These are phyloP conservation scores for Claviceps paspali DNA, from an alignment of 2,329 filamentous ascomycete species.

Conservation along the genomic window DNA sequence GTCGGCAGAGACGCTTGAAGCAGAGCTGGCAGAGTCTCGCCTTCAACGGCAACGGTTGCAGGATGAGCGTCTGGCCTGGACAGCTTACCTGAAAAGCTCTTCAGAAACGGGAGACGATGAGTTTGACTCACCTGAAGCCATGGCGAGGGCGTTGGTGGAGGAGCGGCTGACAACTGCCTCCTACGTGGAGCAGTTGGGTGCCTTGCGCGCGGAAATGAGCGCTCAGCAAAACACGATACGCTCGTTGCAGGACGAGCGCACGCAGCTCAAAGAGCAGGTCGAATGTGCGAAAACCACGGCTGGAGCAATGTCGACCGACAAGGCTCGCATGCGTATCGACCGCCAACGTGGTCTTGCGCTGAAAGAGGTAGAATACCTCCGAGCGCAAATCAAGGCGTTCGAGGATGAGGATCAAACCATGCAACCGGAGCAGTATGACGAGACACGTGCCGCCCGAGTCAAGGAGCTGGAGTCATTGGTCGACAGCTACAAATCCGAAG, in stretches of 20 bases:
- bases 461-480: slow-evolving; percentile 73
- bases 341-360: slow-evolving; percentile 71
- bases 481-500: slow-evolving; percentile 71
- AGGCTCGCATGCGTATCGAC: slow-evolving; percentile 62
- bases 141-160: slow-evolving; percentile 71
- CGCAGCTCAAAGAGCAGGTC: slow-evolving; percentile 48
- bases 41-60: slow-evolving; percentile 77
- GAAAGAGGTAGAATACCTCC: slow-evolving; percentile 88
- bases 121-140: slow-evolving; percentile 75
- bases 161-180: slow-evolving; percentile 68
- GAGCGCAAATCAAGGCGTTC: slow-evolving; percentile 78
- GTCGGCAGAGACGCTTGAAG: slow-evolving; percentile 56
- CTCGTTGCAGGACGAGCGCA: slow-evolving; percentile 54
- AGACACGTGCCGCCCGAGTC: slow-evolving; percentile 57
- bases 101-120: slow-evolving; percentile 46
- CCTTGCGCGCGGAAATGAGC: slow-evolving; percentile 59
- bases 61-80: slow-evolving; percentile 78
- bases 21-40: slow-evolving; percentile 63
- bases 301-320: slow-evolving; percentile 38
- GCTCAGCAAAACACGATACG: slow-evolving; percentile 66
- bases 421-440: slow-evolving; percentile 64
- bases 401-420: slow-evolving; percentile 81
- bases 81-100: slow-evolving; percentile 64
- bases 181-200: slow-evolving; percentile 67
- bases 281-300: slow-evolving; percentile 48